Percentiles rank a stretch among this genome's conserved stretches.
These are phyloP conservation scores for Mixia osmundae DNA, from an alignment of 1,284 basidiomycete genomes.

Conservation along the genomic window DNA sequence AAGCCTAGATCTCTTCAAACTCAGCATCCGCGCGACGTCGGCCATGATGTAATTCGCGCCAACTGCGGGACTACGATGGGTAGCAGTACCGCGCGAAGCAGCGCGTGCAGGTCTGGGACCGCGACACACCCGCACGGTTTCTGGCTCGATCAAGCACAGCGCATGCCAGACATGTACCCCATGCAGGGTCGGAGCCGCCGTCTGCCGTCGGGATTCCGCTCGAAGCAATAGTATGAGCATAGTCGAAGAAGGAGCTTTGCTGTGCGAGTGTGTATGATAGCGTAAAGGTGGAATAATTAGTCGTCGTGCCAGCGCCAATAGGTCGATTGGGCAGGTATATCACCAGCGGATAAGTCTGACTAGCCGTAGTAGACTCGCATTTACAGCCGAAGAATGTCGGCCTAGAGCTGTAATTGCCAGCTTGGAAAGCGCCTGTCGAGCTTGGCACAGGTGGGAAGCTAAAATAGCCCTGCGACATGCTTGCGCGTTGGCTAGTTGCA, in stretches of 20 bases:
- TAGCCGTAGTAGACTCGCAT: conserved; percentile 25
- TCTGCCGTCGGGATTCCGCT: conserved; percentile 1
- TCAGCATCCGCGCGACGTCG: too few species aligned
- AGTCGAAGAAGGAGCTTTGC: conserved; percentile 11
- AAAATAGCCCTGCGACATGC: conserved; percentile 26
- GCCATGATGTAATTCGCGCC: too few species aligned
- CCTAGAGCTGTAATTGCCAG: conserved; percentile 38
- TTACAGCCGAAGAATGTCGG: conserved; percentile 56
- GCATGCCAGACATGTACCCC: conserved; percentile 25
- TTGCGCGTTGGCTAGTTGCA: conserved; percentile 3
- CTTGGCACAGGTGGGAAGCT: too few species aligned
- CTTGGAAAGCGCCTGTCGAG: too few species aligned
- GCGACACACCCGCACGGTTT: conserved; percentile 2
- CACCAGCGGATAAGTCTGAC: conserved; percentile 13
- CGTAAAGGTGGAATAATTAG: conserved; percentile 22
- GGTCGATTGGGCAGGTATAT: conserved; percentile 19
- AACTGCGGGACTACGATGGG: too few species aligned
- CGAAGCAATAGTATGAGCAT: conserved; percentile 9
- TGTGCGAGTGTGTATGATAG: conserved; percentile 20
- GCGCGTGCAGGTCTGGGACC: conserved; percentile 18
- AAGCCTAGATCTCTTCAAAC: too few species aligned
- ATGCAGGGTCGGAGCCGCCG: conserved; percentile 20
- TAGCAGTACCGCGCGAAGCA: too few species aligned
- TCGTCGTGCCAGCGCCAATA: conserved; percentile 9
- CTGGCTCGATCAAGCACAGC: conserved; percentile 24